Evolutionary conservation across 176 grass and related monocot genomes (phyloP), one percentile per base, ranked within the genome.

Genomic region (bread wheat (Triticum aestivum)): DNA sequence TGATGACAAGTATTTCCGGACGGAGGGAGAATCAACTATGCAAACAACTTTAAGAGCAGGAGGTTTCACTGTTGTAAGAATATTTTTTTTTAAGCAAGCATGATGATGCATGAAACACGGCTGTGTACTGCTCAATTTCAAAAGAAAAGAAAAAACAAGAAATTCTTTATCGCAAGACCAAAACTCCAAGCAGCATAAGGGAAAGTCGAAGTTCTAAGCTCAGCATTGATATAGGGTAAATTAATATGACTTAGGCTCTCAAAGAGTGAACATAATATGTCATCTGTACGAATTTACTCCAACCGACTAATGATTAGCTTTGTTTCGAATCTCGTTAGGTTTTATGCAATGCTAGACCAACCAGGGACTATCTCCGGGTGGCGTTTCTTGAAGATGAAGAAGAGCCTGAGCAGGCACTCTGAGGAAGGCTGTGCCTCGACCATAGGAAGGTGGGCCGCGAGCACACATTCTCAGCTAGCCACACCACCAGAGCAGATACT

Each of bases 141-240:
- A 61, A 61, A 78, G 29, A 35, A 38, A 38, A 78, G 51, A 78
- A 78, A 38, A 24, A 24, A 38, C 33, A 64, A 44, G 23, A 8
- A 65, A 41, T 80, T 65, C 27, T 82, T 69, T 82, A 67, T 24
- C 24, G 44, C 63, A 81, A 81, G 29, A 52, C 27, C 63, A 69
- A 34, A 69, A 59, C 20, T 59, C 6, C 56, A 3, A 69, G 30
- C 17, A 49, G 12, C 39, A 67, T 67, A 67, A 14, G 27, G 30
- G 39, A 47, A 66, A 66, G 17, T 80, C 8, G 39, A 66, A 80
- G 79, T 66, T 80, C 14, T 66, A 65, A 32, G 24, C 5, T 47
- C 17, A 45, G 29, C 18, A 52, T 33, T 69, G 42, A 68, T 81
- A 69, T 30, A 47, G 4, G 11, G 11, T 54, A 37, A 24, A 30